Evolutionary conservation across 2,329 filamentous ascomycete genomes (phyloP).

Genomic region (Tolypocladium tropicale): DNA sequence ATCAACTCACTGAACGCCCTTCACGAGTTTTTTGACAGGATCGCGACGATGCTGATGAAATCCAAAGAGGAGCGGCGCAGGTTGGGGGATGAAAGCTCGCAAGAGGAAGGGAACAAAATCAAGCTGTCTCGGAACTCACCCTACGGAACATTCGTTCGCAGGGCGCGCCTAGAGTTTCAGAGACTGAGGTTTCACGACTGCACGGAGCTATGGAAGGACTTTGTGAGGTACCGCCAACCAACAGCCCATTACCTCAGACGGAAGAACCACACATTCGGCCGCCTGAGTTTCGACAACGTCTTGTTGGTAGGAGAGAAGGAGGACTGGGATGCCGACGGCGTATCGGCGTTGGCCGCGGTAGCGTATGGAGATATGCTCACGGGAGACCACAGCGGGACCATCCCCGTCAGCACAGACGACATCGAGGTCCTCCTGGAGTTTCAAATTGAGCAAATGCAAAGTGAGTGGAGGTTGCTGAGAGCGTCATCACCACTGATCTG

Average conservation of each 20-base stretch:
- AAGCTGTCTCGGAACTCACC: conserved; percentile 65
- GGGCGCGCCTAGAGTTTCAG: conserved; percentile 69
- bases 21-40: conserved; percentile 61
- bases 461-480: conserved; percentile 28
- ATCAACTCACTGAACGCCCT: conserved; percentile 74
- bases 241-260: conserved; percentile 57
- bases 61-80: conserved; percentile 49
- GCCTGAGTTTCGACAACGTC: conserved; percentile 49
- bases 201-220: conserved; percentile 69
- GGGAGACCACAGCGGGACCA: conserved; percentile 26
- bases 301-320: conserved; percentile 36
- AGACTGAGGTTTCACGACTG: conserved; percentile 71
- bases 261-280: conserved; percentile 48
- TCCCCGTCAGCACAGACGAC: conserved; percentile 63
- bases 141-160: conserved; percentile 69
- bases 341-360: conserved; percentile 34
- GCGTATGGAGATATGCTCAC: conserved; percentile 43
- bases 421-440: conserved; percentile 75
- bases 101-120: conserved; percentile 39
- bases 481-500: not conserved
- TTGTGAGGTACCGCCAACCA: conserved; percentile 70
- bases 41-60: conserved; percentile 48
- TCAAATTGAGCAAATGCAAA: conserved; percentile 80
- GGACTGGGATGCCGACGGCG: conserved; percentile 35
- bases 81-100: conserved; percentile 34